Conservation (phyloP, 2,329 filamentous ascomycete species). For the Talaromyces rugulosus region DNA sequence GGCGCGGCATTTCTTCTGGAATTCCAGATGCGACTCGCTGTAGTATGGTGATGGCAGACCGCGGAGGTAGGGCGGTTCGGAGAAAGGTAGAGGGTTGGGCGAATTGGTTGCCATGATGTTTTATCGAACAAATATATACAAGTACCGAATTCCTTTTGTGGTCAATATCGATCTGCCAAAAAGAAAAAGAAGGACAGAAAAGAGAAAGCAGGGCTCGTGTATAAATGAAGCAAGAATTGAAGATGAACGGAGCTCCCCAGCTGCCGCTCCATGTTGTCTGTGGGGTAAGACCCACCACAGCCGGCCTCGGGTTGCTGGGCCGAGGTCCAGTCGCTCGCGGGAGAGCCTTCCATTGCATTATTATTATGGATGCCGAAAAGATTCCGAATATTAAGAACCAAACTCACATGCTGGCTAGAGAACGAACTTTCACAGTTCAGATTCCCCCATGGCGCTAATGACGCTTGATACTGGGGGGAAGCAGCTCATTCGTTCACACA, state of each 20-base stretch:
- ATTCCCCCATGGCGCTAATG: background rate
- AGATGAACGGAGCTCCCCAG: background rate
- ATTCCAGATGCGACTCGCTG: slow-evolving; percentile 59
- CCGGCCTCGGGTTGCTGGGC: background rate
- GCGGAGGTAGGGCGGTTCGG: slow-evolving; percentile 67
- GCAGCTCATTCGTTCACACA: too few species aligned
- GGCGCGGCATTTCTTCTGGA: slow-evolving; percentile 63
- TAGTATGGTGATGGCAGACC: slow-evolving; percentile 70
- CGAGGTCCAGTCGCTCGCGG: slow-evolving; percentile 9
- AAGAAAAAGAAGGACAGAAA: background rate
- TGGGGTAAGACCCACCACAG: slow-evolving; percentile 8
- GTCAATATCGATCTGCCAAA: background rate
- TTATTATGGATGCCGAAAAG: too few species aligned
- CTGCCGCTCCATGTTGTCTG: background rate
- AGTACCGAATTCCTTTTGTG: background rate
- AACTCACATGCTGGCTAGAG: background rate
- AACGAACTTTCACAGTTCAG: background rate
- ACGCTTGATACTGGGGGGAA: too few species aligned
- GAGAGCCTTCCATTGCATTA: too few species aligned
- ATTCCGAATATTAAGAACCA: background rate
- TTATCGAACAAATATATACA: background rate
- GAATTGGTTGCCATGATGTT: slow-evolving; percentile 13
- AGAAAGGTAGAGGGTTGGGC: slow-evolving; percentile 57
- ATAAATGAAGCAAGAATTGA: background rate
- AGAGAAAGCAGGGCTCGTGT: background rate